phyloP scores from a whole-genome alignment of 2,329 filamentous ascomycete genomes.

The Cryphonectria nitschkei region DNA sequence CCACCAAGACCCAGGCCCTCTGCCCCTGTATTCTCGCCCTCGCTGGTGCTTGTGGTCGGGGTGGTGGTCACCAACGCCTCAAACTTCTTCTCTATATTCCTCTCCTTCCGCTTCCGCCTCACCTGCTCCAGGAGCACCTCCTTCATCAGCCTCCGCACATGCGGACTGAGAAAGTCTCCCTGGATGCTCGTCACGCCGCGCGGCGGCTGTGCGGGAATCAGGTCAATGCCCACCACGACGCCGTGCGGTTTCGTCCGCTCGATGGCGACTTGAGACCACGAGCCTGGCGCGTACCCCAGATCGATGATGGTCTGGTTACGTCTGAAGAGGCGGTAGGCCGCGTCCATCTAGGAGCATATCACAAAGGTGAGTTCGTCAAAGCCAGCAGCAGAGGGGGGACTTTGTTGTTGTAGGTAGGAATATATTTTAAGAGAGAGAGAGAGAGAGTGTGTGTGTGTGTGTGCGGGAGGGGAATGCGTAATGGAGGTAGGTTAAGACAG shows the following conservation, averaged over 20 bases:
- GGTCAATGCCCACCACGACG: conserved; percentile 86
- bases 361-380: neutral
- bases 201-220: conserved; percentile 90
- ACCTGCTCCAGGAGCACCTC: conserved; percentile 68
- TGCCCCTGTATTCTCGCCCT: neutral
- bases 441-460: neutral
- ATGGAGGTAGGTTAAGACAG: neutral
- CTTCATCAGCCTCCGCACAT: conserved; percentile 76
- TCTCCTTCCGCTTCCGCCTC: conserved; percentile 49
- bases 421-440: neutral
- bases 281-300: conserved; percentile 78
- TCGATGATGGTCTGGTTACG: conserved; percentile 86
- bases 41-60: conserved; percentile 20
- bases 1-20: conserved; percentile 33
- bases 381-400: neutral
- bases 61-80: conserved; percentile 24
- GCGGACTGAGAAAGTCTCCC: conserved; percentile 82
- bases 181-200: conserved; percentile 92
- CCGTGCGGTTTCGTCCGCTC: conserved; percentile 77
- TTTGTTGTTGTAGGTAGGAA: neutral
- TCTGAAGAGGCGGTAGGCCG: conserved; percentile 78
- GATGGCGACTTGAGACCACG: conserved; percentile 79
- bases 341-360: conserved; percentile 68
- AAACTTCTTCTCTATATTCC: conserved; percentile 17
- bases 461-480: neutral